A percentile compares a stretch with the other conserved stretches of the same genome.
These are phyloP conservation scores for Saturnispora ahearnii DNA, from an alignment of 805 yeast species.

Conservation along the genomic window DNA sequence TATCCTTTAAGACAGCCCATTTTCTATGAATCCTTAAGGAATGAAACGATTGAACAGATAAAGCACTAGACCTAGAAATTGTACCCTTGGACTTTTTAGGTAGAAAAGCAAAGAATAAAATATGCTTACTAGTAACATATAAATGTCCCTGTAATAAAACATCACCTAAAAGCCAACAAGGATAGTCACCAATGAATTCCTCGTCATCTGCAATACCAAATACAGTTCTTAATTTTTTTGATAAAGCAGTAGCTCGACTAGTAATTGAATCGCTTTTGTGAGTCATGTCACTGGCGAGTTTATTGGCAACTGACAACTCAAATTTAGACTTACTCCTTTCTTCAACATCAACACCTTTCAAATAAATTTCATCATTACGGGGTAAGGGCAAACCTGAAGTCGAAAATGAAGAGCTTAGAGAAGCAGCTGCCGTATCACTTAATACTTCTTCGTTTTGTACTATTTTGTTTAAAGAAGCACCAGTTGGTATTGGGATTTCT, in stretches of 20 bases:
- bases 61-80: slow-evolving; percentile 40
- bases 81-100: slow-evolving; percentile 43
- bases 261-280: slow-evolving; percentile 5
- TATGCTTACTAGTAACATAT: slow-evolving; percentile 53
- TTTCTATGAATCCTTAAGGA: slow-evolving; percentile 40
- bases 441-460: not conserved
- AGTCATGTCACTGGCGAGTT: slow-evolving; percentile 17
- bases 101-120: slow-evolving; percentile 70
- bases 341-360: not conserved
- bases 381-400: not conserved
- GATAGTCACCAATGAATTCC: slow-evolving; percentile 48
- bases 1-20: slow-evolving; percentile 74
- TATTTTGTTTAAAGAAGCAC: not conserved
- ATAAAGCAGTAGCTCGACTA: slow-evolving; percentile 30
- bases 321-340: slow-evolving; percentile 19
- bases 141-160: slow-evolving; percentile 82
- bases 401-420: not conserved
- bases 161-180: slow-evolving; percentile 75
- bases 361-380: not conserved
- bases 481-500: not conserved
- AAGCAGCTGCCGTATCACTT: not conserved
- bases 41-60: slow-evolving; percentile 35
- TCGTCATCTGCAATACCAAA: slow-evolving; percentile 48
- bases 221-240: slow-evolving; percentile 27
- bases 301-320: slow-evolving; percentile 27